Percentiles rank a stretch among this genome's conserved stretches.
phyloP scores from a whole-genome alignment of 2,329 filamentous ascomycete species.

The Penicillium sp. region DNA sequence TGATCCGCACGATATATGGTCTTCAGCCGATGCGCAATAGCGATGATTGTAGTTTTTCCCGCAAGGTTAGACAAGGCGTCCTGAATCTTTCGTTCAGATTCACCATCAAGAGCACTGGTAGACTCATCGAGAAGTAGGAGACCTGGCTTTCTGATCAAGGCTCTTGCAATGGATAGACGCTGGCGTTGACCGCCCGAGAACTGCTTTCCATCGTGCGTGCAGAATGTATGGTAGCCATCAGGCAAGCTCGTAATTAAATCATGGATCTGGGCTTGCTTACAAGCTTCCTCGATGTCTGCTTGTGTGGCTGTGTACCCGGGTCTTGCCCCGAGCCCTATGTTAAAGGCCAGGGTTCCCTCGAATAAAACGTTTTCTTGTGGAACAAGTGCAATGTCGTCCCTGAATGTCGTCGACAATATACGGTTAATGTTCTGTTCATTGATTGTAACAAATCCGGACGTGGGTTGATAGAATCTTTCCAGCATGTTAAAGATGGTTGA shows the following conservation, averaged over 20 bases:
- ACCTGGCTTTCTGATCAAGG: constrained; percentile 54
- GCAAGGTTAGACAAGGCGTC: constrained; percentile 36
- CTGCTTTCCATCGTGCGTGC: constrained; percentile 56
- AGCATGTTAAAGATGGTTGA: constrained; percentile 62
- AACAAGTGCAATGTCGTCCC: constrained; percentile 48
- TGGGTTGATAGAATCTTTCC: constrained; percentile 57
- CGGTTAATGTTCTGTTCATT: too few relatives aligned
- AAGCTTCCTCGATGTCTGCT: constrained; percentile 65
- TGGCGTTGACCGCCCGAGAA: constrained; percentile 61
- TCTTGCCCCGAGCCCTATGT: constrained; percentile 45
- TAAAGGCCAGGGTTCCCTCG: constrained; percentile 49
- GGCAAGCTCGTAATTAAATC: constrained; percentile 64
- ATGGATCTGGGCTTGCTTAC: constrained; percentile 67
- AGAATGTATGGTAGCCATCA: constrained; percentile 63
- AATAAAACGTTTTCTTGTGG: constrained; percentile 51
- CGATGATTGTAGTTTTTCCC: constrained; percentile 38
- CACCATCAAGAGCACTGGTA: constrained; percentile 58
- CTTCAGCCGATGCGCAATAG: constrained; percentile 43
- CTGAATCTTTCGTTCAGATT: constrained; percentile 51
- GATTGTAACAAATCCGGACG: too few relatives aligned
- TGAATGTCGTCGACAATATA: constrained; percentile 20
- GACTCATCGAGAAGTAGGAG: constrained; percentile 60
- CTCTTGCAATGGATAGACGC: constrained; percentile 58
- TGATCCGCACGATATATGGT: constrained; percentile 65
- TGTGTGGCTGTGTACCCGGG: constrained; percentile 57